A percentile compares a stretch with the other conserved stretches of the same genome.
Evolutionary conservation across 306 rosid genomes (phyloP).

Genomic region (Casuarina glauca): DNA sequence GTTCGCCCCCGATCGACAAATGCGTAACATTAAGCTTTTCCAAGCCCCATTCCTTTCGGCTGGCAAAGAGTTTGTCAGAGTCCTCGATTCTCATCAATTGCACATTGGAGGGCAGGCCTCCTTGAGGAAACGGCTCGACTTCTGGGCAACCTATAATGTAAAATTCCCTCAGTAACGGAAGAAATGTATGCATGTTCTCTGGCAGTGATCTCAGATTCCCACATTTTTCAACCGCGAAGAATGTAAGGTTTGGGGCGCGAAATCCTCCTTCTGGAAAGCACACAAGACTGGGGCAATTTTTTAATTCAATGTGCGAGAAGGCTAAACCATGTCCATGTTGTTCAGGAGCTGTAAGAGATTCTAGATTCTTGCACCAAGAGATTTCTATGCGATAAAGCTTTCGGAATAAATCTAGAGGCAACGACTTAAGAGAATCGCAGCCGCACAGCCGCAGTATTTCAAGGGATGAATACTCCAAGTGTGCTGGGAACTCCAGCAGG

Average conservation of each 20-base stretch:
- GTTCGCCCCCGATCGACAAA: too few relatives aligned
- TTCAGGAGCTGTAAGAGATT: neutral
- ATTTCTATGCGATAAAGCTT: neutral
- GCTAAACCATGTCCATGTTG: neutral
- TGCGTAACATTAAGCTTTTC: neutral
- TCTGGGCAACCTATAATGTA: neutral
- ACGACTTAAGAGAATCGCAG: neutral
- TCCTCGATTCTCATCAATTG: fast-evolving
- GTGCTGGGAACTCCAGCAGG: too few relatives aligned
- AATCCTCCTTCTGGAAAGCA: conserved; percentile 3
- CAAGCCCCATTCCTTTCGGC: conserved; percentile 11
- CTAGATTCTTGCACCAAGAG: neutral
- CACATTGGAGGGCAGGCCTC: neutral
- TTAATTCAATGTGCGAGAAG: neutral
- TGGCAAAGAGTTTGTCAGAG: neutral
- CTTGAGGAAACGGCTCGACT: conserved; percentile 2
- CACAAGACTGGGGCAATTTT: neutral
- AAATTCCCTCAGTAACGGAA: neutral
- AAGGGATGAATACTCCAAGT: too few relatives aligned
- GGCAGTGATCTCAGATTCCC: neutral
- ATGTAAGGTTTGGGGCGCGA: neutral
- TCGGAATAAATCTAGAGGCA: neutral
- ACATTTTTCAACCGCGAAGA: fast-evolving
- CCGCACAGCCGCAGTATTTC: fast-evolving
- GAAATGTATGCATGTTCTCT: neutral